Base-by-base conservation (phyloP, 164 flowering plant genomes). In the Magnolia sinica region DNA sequence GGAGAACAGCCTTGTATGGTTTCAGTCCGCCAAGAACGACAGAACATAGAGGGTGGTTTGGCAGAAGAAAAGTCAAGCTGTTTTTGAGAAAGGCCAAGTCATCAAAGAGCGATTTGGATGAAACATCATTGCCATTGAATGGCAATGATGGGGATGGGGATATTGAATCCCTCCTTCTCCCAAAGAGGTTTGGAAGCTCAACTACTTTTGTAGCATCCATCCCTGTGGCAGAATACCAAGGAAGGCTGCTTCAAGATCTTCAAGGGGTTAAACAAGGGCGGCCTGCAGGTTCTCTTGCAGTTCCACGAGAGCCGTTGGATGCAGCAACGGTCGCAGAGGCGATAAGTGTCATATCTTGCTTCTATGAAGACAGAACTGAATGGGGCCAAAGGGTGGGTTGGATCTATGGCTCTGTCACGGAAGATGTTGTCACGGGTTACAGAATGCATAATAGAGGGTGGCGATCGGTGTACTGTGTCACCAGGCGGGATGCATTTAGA, bases 351-450 rank as follows among this genome's bases (percentile, higher is more conserved):
- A 87, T 93, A 61, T 91, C 96, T 5, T 93, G 99, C 83, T 92
- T 87, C 82, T 95, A 89, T 67, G 99, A 95, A 85, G 98, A 93
- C 49, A 88, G 83, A 78, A 92, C 97, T 0, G 99, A 95, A 76
- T 95, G 99, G 99, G 99, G 99, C 16, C 82, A 81, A 71, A 77
- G 96, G 29, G 92, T 95, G 1, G 99, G 99, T 2, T 95, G 99
- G 99, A 95, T 95, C 8, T 93, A 95, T 74, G 98, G 98, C 0
- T 95, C 99, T 0, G 95, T 95, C 0, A 95, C 98, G 0, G 99
- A 95, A 77, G 99, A 95, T 84, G 99, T 95, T 14, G 98, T 95
- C 8, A 95, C 99, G 5, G 99, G 99, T 5, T 95, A 95, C 59
- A 64, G 97, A 16, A 95, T 95, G 99, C 99, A 95, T 76, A 95